Conservation (phyloP, 495 filamentous ascomycete species). For the Massariosphaeria phaeospora region DNA sequence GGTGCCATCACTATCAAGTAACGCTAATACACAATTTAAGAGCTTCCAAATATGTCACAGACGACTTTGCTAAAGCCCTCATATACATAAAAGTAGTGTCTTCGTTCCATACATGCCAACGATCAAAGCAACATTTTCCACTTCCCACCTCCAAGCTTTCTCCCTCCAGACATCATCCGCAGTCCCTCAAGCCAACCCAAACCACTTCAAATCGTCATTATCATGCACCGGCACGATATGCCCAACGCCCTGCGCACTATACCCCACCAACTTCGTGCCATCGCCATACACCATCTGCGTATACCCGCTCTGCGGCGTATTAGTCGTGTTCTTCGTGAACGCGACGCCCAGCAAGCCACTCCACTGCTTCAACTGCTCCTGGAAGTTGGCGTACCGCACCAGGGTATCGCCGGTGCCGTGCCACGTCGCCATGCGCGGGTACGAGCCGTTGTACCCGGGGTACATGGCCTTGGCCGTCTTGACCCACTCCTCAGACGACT, state of each 20-base stretch:
- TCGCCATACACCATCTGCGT: constrained; percentile 22
- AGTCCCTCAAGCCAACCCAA: too few relatives aligned
- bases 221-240: constrained; percentile 16
- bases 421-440: constrained; percentile 6
- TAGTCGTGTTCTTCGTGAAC: constrained; percentile 14
- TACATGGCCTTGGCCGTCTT: constrained; percentile 6
- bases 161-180: too few relatives aligned
- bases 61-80: too few relatives aligned
- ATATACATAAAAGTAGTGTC: too few relatives aligned
- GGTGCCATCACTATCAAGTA: too few relatives aligned
- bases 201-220: constrained; percentile 12
- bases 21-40: too few relatives aligned
- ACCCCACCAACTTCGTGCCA: constrained; percentile 15
- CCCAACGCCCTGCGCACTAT: constrained; percentile 10
- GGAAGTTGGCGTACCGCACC: constrained; percentile 1
- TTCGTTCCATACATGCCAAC: too few relatives aligned
- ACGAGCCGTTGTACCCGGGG: constrained; percentile 13
- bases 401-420: constrained; percentile 12
- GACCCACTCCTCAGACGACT: constrained; percentile 5
- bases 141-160: too few relatives aligned
- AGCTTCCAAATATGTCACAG: too few relatives aligned
- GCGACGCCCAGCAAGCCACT: constrained; percentile 6
- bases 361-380: constrained; percentile 18
- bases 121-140: too few relatives aligned
- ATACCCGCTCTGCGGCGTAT: constrained; percentile 2